Evolutionary conservation across 257 asterid genomes (phyloP).

Genomic region (Lavandula angustifolia): DNA sequence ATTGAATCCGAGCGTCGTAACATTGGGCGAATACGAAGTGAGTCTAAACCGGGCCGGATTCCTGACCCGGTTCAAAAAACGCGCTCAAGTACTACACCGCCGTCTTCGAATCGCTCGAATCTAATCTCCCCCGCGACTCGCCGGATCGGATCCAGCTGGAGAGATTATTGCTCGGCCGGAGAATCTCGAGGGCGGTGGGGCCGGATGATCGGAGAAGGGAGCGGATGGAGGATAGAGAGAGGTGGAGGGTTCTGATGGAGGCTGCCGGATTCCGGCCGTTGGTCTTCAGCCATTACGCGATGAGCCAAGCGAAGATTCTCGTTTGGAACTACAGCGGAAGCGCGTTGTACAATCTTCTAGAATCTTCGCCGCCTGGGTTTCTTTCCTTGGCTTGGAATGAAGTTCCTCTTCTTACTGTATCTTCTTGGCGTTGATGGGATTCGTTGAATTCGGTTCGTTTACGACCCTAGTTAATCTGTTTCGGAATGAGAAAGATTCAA

Average conservation of each 20-base stretch:
- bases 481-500: slow-evolving; percentile 9
- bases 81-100: slow-evolving; percentile 75
- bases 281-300: slow-evolving; percentile 77
- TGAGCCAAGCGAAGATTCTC: slow-evolving; percentile 83
- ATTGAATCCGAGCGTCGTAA: slow-evolving; percentile 72
- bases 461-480: slow-evolving; percentile 8
- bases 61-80: slow-evolving; percentile 62
- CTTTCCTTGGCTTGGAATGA: slow-evolving; percentile 89
- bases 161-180: slow-evolving; percentile 61
- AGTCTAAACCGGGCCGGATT: slow-evolving; percentile 67
- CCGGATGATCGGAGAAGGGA: slow-evolving; percentile 52
- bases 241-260: slow-evolving; percentile 81
- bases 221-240: slow-evolving; percentile 79
- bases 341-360: slow-evolving; percentile 58
- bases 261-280: slow-evolving; percentile 72
- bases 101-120: slow-evolving; percentile 78
- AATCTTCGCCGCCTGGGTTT: slow-evolving; percentile 76
- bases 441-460: neutral
- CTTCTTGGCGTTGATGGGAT: slow-evolving; percentile 78
- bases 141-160: slow-evolving; percentile 74
- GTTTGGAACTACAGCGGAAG: slow-evolving; percentile 83
- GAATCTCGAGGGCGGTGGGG: slow-evolving; percentile 68
- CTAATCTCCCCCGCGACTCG: slow-evolving; percentile 62
- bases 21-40: slow-evolving; percentile 83
- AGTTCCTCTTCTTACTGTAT: slow-evolving; percentile 77